Conservation (phyloP, 2,329 filamentous ascomycete species). For the Venturia asperata region DNA sequence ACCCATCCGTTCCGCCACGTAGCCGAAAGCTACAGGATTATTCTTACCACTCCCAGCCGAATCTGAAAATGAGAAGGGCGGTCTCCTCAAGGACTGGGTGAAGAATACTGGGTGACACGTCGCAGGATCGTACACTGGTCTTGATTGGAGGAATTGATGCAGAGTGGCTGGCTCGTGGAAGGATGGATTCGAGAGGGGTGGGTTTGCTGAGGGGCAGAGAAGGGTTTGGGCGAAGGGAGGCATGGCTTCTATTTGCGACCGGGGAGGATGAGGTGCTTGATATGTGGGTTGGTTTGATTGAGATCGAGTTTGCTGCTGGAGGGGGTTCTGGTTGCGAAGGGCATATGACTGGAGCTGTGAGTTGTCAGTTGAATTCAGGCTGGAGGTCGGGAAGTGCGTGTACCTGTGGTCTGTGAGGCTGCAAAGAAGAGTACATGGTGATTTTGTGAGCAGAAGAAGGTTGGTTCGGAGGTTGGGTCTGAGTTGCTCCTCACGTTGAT, state of each 20-base stretch:
- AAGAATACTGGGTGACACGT: slow-evolving; percentile 19
- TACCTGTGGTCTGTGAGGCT: slow-evolving; percentile 13
- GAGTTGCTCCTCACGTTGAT: background rate
- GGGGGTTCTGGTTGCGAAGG: background rate
- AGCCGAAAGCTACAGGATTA: slow-evolving; percentile 19
- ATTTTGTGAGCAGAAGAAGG: too few species aligned
- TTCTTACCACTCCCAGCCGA: slow-evolving; percentile 7
- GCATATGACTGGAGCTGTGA: background rate
- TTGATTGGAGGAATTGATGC: slow-evolving; percentile 5
- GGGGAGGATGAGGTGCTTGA: background rate
- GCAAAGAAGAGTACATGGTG: slow-evolving; percentile 4
- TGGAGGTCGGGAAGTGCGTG: background rate
- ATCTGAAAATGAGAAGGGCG: slow-evolving; percentile 12
- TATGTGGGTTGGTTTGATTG: background rate
- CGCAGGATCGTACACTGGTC: slow-evolving; percentile 16
- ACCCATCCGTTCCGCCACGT: slow-evolving; percentile 13
- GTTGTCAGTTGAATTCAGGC: background rate
- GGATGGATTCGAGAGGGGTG: slow-evolving; percentile 1
- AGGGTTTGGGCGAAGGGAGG: slow-evolving; percentile 9
- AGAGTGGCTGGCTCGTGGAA: slow-evolving; percentile 1
- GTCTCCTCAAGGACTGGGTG: slow-evolving; percentile 7
- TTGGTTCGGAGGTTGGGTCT: background rate
- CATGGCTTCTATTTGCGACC: slow-evolving; percentile 17
- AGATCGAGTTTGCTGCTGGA: background rate
- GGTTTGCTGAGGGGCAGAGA: background rate